These are phyloP conservation scores for Schizothecium vesticola DNA, from an alignment of 495 filamentous ascomycete species.

Conservation along the genomic window DNA sequence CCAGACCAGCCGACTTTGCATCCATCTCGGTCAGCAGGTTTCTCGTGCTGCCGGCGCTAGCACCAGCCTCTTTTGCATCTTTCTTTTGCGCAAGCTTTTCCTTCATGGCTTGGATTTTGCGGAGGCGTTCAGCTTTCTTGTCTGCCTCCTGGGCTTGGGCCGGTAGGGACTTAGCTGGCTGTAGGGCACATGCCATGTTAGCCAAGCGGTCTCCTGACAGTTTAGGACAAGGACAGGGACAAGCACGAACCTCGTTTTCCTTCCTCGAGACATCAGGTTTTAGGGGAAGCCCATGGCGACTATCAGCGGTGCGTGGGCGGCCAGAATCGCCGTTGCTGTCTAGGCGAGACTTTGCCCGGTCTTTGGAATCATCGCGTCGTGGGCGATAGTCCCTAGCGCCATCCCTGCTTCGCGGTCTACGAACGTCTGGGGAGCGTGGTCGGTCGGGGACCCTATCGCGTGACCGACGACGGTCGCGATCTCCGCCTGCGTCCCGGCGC, in stretches of 20 bases:
- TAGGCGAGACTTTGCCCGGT: slow-evolving; percentile 60
- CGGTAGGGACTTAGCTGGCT: slow-evolving; percentile 49
- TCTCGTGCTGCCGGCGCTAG: slow-evolving; percentile 55
- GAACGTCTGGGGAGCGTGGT: slow-evolving; percentile 29
- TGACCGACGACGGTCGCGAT: slow-evolving; percentile 48
- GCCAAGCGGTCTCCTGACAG: background rate
- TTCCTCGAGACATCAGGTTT: slow-evolving; percentile 49
- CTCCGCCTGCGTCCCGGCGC: slow-evolving; percentile 33
- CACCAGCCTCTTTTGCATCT: slow-evolving; percentile 67
- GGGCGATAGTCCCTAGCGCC: slow-evolving; percentile 58
- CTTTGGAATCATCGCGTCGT: slow-evolving; percentile 77
- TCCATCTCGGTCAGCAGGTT: slow-evolving; percentile 73
- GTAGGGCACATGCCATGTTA: slow-evolving; percentile 18
- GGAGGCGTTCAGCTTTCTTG: slow-evolving; percentile 76
- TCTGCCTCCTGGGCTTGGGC: slow-evolving; percentile 63
- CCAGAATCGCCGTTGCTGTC: slow-evolving; percentile 31
- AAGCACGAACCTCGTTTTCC: slow-evolving; percentile 45
- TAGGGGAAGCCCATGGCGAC: slow-evolving; percentile 62
- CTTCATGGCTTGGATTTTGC: slow-evolving; percentile 88
- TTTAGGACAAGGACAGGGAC: background rate
- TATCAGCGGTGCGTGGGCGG: slow-evolving; percentile 62
- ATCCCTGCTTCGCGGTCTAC: slow-evolving; percentile 55
- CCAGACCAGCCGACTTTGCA: slow-evolving; percentile 56
- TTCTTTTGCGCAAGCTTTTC: slow-evolving; percentile 72
- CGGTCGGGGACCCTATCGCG: slow-evolving; percentile 57